A percentile compares a stretch with the other conserved stretches of the same genome.
Evolutionary conservation across 1,284 basidiomycete genomes (phyloP).

Genomic region (Cutaneotrichosporon dermatis): DNA sequence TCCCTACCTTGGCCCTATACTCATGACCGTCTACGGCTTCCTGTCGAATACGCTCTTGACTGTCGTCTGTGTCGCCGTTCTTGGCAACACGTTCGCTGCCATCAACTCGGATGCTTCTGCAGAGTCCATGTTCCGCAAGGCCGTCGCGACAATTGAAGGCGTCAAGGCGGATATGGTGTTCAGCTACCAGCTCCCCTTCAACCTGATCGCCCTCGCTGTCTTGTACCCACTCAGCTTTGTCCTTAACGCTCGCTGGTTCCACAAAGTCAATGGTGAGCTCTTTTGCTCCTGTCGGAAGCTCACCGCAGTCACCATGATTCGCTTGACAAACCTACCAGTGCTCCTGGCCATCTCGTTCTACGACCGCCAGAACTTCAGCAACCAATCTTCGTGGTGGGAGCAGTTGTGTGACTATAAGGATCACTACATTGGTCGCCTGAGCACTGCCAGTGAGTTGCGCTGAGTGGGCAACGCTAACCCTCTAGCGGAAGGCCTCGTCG

Average conservation of each 20-base stretch:
- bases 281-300: background rate
- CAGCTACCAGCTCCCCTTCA: constrained; percentile 87
- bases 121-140: constrained; percentile 90
- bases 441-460: constrained; percentile 61
- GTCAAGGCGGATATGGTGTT: constrained; percentile 68
- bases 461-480: constrained; percentile 9
- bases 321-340: constrained; percentile 79
- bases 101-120: constrained; percentile 88
- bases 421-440: constrained; percentile 60
- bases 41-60: constrained; percentile 68
- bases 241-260: constrained; percentile 60
- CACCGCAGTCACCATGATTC: constrained; percentile 48
- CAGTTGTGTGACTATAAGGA: constrained; percentile 64
- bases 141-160: constrained; percentile 84
- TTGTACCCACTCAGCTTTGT: constrained; percentile 79
- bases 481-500: constrained; percentile 67
- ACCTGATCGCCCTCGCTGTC: constrained; percentile 71
- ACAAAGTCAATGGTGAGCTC: constrained; percentile 59
- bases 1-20: constrained; percentile 71
- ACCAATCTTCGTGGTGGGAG: constrained; percentile 61
- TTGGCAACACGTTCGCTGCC: constrained; percentile 87
- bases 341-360: constrained; percentile 73
- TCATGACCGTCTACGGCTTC: constrained; percentile 79
- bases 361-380: constrained; percentile 68
- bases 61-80: constrained; percentile 59